Conservation (phyloP, 345 rosid genomes). For the Diplotaxis tenuifolia region DNA sequence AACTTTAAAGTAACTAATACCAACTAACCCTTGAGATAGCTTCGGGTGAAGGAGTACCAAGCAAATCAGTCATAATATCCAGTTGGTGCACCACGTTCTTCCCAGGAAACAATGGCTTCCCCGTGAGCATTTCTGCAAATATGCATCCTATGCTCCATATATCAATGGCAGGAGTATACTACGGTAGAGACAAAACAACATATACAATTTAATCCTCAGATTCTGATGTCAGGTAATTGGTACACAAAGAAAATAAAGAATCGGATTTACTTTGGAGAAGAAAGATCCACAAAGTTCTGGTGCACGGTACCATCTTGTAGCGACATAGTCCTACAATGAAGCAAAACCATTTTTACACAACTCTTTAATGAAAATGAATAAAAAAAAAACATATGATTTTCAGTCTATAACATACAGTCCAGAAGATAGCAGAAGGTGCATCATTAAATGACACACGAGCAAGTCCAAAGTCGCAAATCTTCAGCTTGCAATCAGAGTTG, state of each 20-base stretch:
- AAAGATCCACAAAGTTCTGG: slow-evolving; percentile 99
- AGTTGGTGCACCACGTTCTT: slow-evolving; percentile 94
- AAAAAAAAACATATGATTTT: slow-evolving; percentile 13
- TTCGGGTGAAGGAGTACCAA: slow-evolving; percentile 90
- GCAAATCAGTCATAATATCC: slow-evolving; percentile 96
- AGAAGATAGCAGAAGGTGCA: slow-evolving; percentile 95
- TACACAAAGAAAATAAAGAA: background rate
- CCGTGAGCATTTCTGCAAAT: slow-evolving; percentile 95
- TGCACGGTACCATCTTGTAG: slow-evolving; percentile 99
- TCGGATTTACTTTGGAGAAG: slow-evolving; percentile 79
- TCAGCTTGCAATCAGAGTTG: slow-evolving; percentile 95
- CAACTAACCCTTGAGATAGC: slow-evolving; percentile 71
- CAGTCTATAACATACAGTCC: slow-evolving; percentile 75
- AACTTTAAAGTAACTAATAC: slow-evolving; percentile 23
- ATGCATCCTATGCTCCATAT: slow-evolving; percentile 99
- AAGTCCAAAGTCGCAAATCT: slow-evolving; percentile 99
- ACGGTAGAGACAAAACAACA: slow-evolving; percentile 3
- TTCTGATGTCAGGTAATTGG: background rate
- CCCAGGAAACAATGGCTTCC: slow-evolving; percentile 93
- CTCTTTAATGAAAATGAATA: background rate
- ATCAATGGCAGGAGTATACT: slow-evolving; percentile 98
- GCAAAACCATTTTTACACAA: slow-evolving; percentile 1
- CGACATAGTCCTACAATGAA: slow-evolving; percentile 84
- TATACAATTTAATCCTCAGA: background rate
- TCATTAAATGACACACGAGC: slow-evolving; percentile 96